Percentiles rank a stretch among this genome's conserved stretches.
These are phyloP conservation scores for Coccomyxa sp. DNA, from an alignment of 139 green algal genomes.

Conservation along the genomic window DNA sequence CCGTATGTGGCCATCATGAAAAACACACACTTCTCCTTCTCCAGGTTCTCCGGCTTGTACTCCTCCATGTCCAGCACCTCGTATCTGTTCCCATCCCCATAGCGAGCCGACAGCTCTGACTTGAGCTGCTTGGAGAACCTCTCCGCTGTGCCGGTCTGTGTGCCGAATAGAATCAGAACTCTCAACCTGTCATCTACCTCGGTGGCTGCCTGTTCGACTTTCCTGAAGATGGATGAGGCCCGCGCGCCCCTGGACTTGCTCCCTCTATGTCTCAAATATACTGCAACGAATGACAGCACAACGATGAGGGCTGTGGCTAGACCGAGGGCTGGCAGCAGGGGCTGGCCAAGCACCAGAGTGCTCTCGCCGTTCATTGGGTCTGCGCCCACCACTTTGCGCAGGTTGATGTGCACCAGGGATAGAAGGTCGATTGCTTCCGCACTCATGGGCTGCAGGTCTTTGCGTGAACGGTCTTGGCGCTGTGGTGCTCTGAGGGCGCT, in stretches of 20 bases:
- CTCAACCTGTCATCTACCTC: conserved; percentile 2
- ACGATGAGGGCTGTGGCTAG: conserved; percentile 17
- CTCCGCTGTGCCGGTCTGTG: conserved; percentile 89
- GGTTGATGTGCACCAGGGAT: too few relatives aligned
- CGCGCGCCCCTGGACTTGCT: not conserved
- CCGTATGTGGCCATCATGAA: conserved; percentile 94
- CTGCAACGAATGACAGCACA: conserved; percentile 5
- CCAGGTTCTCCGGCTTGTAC: conserved; percentile 38
- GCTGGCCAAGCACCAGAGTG: too few relatives aligned
- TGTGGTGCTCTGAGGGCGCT: too few relatives aligned
- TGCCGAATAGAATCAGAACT: conserved; percentile 57
- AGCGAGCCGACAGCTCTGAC: conserved; percentile 27
- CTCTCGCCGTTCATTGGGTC: too few relatives aligned
- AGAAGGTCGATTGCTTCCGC: too few relatives aligned
- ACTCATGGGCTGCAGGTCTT: too few relatives aligned
- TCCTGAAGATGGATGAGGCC: not conserved
- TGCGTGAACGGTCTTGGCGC: too few relatives aligned
- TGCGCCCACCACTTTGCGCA: too few relatives aligned
- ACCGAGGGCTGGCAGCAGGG: conserved; percentile 9
- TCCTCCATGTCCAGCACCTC: conserved; percentile 21
- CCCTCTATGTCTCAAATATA: conserved; percentile 6
- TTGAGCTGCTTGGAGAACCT: conserved; percentile 82
- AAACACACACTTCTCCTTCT: conserved; percentile 70
- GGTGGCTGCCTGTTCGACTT: not conserved
- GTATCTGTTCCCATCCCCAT: conserved; percentile 37